Conservation (phyloP, 805 yeast genomes). For the Teunomyces kruisii region DNA sequence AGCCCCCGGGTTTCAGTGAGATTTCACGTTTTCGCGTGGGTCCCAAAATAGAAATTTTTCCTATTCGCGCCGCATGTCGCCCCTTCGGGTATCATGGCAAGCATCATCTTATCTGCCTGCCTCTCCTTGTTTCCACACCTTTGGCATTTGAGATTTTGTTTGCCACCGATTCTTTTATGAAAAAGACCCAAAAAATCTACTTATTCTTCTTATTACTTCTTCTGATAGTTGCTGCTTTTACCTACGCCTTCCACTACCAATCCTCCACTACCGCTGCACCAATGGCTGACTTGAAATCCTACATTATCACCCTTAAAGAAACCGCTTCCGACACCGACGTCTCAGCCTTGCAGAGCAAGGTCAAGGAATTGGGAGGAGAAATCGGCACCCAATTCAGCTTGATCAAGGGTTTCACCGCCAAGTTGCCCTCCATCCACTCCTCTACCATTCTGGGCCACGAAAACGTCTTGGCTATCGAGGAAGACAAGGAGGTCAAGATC, state of each 20-base stretch:
- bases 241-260: conserved; percentile 1
- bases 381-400: conserved; percentile 60
- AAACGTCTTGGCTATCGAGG: conserved; percentile 60
- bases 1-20: not conserved
- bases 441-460: conserved; percentile 47
- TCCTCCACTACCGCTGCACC: conserved; percentile 1
- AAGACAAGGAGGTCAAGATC: conserved; percentile 63
- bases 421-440: conserved; percentile 55
- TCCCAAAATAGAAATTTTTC: not conserved
- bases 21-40: not conserved
- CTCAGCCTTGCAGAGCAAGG: conserved; percentile 44
- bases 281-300: conserved; percentile 34
- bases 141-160: not conserved
- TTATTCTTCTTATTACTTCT: conserved; percentile 6
- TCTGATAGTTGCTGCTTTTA: conserved; percentile 7
- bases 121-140: not conserved
- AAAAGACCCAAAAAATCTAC: conserved; percentile 4
- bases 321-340: conserved; percentile 40
- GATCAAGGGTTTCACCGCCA: conserved; percentile 66
- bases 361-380: conserved; percentile 56
- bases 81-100: not conserved
- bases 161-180: conserved; percentile 4
- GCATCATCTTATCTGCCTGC: not conserved
- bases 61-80: conserved; percentile 3
- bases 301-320: conserved; percentile 49